phyloP scores from a whole-genome alignment of 163 green algal genomes.

The Scenedesmus sp. region DNA sequence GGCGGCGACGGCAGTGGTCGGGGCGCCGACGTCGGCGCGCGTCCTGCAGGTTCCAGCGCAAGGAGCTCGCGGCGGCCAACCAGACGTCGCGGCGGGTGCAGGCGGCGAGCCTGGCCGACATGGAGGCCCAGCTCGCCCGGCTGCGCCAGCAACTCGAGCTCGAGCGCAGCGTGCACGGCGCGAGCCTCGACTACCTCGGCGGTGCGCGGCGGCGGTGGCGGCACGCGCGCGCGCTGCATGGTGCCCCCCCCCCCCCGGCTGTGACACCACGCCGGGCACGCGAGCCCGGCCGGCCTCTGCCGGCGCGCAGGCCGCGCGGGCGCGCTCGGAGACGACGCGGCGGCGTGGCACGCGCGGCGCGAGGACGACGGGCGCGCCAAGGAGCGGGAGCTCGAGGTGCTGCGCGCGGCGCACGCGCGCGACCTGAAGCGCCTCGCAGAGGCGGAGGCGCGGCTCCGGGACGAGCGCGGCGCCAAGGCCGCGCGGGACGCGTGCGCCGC shows the following conservation, averaged over 20 bases:
- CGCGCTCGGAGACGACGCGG: constrained; percentile 54
- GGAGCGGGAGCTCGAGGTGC: constrained; percentile 69
- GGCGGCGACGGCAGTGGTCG: not conserved
- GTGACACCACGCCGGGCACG: no score
- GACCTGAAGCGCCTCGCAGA: constrained; percentile 28
- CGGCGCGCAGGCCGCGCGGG: constrained; percentile 12
- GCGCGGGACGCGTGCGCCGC: constrained; percentile 2
- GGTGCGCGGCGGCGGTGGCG: no score
- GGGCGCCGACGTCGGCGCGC: not conserved
- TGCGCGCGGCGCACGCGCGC: not conserved
- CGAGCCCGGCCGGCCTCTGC: no score
- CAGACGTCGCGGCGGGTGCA: constrained; percentile 58
- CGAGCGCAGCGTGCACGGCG: constrained; percentile 50
- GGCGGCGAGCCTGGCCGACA: constrained; percentile 52
- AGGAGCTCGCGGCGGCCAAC: constrained; percentile 56
- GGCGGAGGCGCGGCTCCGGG: constrained; percentile 15
- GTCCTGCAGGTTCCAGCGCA: constrained; percentile 47
- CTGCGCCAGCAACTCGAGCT: constrained; percentile 67
- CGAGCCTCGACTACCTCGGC: constrained; percentile 46
- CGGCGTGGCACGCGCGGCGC: constrained; percentile 54
- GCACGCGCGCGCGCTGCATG: no score
- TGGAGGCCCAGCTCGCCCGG: constrained; percentile 52
- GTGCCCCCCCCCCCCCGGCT: no score
- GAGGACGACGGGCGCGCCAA: constrained; percentile 61
- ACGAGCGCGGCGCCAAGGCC: constrained; percentile 35